Base-by-base conservation (phyloP, 2,329 filamentous ascomycete genomes). In the Anthostomella pinea region DNA sequence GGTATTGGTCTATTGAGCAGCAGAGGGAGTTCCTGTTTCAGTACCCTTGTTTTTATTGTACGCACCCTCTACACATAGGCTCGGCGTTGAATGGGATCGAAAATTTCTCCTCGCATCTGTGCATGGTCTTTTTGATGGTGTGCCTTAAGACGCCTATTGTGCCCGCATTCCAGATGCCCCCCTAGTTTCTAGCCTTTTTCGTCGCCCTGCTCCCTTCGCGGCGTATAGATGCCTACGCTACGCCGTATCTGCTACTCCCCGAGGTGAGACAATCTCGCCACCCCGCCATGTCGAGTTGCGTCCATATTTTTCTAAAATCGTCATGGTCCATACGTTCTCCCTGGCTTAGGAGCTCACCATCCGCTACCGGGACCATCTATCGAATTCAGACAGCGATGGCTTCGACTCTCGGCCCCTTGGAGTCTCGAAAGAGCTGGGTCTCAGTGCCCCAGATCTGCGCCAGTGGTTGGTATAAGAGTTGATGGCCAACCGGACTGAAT, bases 1-100 rank as follows among this genome's bases (percentile, higher is more conserved):
- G 47, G 48, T 45, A 48, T 48, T 35, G 52, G 46, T 39, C 40
- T 56, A 51, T 47, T 50, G 52, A 52, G 43, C 49, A 56, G 51
- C 48, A 52, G 27, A 46, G 36, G 46, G 46, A 46, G 46, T 46
- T 51, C 35, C 35, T 46, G 35, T 46, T 41, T 32, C 43, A 35
- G 43, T 41, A 34, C 9, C 5, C 25, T 32, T 41, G 35, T 43
- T 39, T 41, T 41, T 26, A 38, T 39, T 36, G 31, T 37, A 42
- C 47, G 40, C 25, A 43, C 43, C 43, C 46, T 48, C 38, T 30
- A 48, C 45, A 53, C 49, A 51, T 50, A 42, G 46, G 47, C 30
- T 39, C 38, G 54, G 54, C 46, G 50, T 54, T 51, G 36, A 28
- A 19, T 44, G 47, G 47, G 38, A 47, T 39, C 14, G 33, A 31